A percentile compares a stretch with the other conserved stretches of the same genome.
Conservation (phyloP, 257 asterid species). For the Misopates orontium region DNA sequence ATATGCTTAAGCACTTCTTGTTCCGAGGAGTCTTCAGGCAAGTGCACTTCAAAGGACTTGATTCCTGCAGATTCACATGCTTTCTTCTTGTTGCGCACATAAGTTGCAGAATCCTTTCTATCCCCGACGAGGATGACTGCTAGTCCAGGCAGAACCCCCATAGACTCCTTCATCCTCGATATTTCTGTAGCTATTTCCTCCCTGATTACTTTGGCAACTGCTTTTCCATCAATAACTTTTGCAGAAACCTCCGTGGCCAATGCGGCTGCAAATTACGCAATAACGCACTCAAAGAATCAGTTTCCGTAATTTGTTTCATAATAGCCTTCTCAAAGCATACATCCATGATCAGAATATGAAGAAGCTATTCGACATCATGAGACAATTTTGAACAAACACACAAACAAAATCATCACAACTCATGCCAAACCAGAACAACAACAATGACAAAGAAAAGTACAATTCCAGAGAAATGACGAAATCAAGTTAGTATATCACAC, state of each 20-base stretch:
- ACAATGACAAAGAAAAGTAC: background rate
- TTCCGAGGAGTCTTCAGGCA: conserved; percentile 72
- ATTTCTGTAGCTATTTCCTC: conserved; percentile 79
- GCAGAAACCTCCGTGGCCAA: conserved; percentile 51
- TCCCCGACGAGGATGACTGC: conserved; percentile 94
- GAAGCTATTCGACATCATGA: background rate
- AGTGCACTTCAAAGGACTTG: conserved; percentile 72
- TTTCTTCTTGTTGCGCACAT: conserved; percentile 90
- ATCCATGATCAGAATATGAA: background rate
- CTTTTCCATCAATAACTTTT: conserved; percentile 78
- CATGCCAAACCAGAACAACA: background rate
- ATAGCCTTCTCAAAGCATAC: background rate
- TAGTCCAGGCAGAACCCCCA: conserved; percentile 79
- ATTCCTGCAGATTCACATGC: conserved; percentile 84
- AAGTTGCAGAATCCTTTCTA: conserved; percentile 91
- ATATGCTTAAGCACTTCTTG: conserved; percentile 75
- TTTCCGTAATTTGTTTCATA: background rate
- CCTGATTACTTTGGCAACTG: conserved; percentile 63
- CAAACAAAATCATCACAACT: background rate
- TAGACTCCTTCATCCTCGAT: conserved; percentile 75
- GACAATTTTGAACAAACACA: background rate
- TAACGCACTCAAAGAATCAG: background rate
- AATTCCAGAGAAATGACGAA: background rate
- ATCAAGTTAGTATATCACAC: background rate
- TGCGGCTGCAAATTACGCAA: conserved; percentile 49